Evolutionary conservation across 805 yeast species (phyloP).

Genomic region (Pichia rugopelliculosa): DNA sequence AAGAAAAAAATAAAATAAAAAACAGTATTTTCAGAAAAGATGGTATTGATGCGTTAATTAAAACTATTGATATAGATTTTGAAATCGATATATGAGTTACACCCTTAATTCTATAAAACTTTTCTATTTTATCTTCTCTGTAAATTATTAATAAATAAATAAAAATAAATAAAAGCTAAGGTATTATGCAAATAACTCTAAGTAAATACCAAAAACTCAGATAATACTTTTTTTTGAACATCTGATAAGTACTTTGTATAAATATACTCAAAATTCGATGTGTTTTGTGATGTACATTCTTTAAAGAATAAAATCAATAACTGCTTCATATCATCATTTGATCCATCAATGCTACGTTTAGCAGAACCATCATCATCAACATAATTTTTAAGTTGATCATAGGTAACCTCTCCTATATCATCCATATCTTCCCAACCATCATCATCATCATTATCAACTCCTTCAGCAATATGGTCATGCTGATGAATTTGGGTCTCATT

Average conservation of each 20-base stretch:
- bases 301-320: slow-evolving; percentile 46
- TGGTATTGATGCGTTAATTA: slow-evolving; percentile 28
- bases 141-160: not conserved
- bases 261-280: slow-evolving; percentile 44
- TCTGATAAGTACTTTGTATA: slow-evolving; percentile 40
- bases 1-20: slow-evolving; percentile 29
- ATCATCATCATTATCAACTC: slow-evolving; percentile 36
- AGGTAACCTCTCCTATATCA: slow-evolving; percentile 55
- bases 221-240: slow-evolving; percentile 44
- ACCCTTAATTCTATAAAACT: not conserved
- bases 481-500: not conserved
- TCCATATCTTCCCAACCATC: slow-evolving; percentile 77
- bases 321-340: slow-evolving; percentile 27
- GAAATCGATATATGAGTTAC: slow-evolving; percentile 14
- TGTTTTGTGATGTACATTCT: slow-evolving; percentile 43
- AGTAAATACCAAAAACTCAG: slow-evolving; percentile 33
- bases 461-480: slow-evolving; percentile 21
- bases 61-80: slow-evolving; percentile 23
- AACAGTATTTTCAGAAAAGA: slow-evolving; percentile 22
- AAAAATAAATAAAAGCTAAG: not conserved
- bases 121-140: not conserved
- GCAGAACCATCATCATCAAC: slow-evolving; percentile 37
- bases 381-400: slow-evolving; percentile 53
- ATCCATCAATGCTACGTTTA: slow-evolving; percentile 17
- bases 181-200: slow-evolving; percentile 1